Base-by-base conservation (phyloP, 1,139 yeast species). In the Zygotorulaspora mrakii region DNA sequence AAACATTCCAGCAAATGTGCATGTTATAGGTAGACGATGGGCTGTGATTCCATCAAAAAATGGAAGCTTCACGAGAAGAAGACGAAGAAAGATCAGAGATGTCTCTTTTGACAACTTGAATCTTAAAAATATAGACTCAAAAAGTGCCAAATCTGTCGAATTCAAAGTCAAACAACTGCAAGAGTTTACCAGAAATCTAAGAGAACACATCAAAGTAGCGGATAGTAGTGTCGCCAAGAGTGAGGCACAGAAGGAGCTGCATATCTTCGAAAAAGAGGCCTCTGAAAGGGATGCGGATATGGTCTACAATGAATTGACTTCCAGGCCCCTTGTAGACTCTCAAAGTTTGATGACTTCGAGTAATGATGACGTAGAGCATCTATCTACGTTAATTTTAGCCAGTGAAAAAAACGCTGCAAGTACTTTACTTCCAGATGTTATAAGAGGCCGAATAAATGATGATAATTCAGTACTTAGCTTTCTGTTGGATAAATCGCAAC, bases 391-490 rank as follows among this genome's bases (percentile, higher is more conserved):
- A 17, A 52, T 54, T 17, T 26, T 42, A 26, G 36, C 40, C 17
- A 39, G 49, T 5, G 31, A 51, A 25, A 26, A 37, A 9, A 31
- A 17, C 11, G 48, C 48, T 23, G 49, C 45, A 7, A 39, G 43
- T n/a, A 37, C 39, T 24, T 36, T 55, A n/a, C 48, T 81, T 1
- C 85, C 87, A 0, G 48, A 49, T 0, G 46, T 65, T 0, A 63
- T 82, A 5, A 51, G 65, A 12, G 64, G 67, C 1, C 65, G 69
- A 31, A 61, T 82, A 3, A 77, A 78, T 0, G 68, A 74, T 26
- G 53, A 57, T 35, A 37, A 47, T 6, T 62, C 79, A 0, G 61
- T 76, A 2, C 67, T 69, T 17, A 67, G 65, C 47, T 65, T 79
- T 31, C 68, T 75, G 2, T 50, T 60, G 2, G 66, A 72, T 27